Evolutionary conservation across 73 alveolate species (phyloP).

Genomic region (Paramecium primaurelia): DNA sequence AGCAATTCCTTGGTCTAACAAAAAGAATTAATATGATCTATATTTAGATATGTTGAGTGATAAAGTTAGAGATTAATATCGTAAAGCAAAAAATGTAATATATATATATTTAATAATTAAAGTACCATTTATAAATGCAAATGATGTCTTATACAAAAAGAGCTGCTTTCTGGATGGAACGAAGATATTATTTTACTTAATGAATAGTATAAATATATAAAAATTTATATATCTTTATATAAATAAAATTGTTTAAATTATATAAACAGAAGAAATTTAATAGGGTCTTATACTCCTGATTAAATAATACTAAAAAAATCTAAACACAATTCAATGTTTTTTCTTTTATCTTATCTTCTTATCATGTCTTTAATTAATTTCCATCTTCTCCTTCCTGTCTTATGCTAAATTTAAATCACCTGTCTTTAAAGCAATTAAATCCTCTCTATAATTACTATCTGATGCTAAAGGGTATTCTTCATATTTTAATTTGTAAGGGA

Average conservation of each 20-base stretch:
- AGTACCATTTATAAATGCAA: constrained; percentile 7
- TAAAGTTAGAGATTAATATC: not conserved
- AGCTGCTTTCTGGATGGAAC: not conserved
- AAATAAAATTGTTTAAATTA: not conserved
- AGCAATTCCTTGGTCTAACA: not conserved
- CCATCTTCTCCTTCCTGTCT: not conserved
- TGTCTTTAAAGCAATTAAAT: not conserved
- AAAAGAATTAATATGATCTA: not conserved
- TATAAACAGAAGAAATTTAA: not conserved
- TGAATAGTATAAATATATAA: not conserved
- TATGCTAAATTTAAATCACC: not conserved
- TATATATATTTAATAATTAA: not conserved
- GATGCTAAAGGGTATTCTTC: constrained; percentile 35
- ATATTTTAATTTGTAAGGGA: constrained; percentile 14
- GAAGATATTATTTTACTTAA: constrained; percentile 7
- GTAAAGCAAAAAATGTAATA: not conserved
- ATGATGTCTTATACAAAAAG: constrained; percentile 1
- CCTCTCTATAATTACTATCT: constrained; percentile 25
- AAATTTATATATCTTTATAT: not conserved
- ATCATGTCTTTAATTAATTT: constrained; percentile 27
- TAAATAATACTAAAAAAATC: not conserved
- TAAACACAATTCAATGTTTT: not conserved
- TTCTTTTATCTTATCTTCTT: constrained; percentile 41
- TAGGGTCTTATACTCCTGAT: not conserved
- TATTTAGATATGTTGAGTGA: not conserved